Base-by-base conservation (phyloP, 208 protist species). In the Strigomonas galati region DNA sequence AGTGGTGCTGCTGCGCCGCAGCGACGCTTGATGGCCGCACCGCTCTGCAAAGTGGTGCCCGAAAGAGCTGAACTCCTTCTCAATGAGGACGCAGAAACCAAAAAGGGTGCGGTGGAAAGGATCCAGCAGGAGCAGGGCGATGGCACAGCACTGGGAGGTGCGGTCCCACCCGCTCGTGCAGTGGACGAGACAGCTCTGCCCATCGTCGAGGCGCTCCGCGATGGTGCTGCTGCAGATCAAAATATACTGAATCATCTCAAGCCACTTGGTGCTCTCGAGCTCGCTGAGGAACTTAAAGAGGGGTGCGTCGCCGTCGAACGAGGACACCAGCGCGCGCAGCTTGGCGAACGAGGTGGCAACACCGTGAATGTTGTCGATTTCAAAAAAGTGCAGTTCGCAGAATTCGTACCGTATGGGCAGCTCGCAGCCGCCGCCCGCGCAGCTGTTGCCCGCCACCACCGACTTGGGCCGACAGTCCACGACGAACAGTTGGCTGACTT, bases 161-260 rank as follows among this genome's bases (percentile, higher is more conserved):
- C 97, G 84, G 69, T 98, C 97, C 96, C 97, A 98, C 1, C 96
- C 96, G 75, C 98, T 96, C 0, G 83, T 91, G 72, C 97, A 98
- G 78, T 98, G 95, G 23, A 98, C 89, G 1, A 98, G 79, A 15
- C 88, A 89, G 1, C 82, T 86, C 21, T 76, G 68, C 1, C 85
- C 84, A 21, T 70, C 70, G 30, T 83, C 74, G 37, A 92, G 77
- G 12, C 60, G 57, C 31, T 81, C 72, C 24, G 78, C 81, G 54
- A 84, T 71, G 32, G 66, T 40, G 46, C 68, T 65, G 21, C 76
- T 62, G 65, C 82, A 89, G 23, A 79, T 58, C 24, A 93, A 68
- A 1, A 93, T 72, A 31, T 81, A 74, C 56, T 93, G 87, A 28
- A 84, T 77, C 58, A 87, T 74, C 28, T 71, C 53, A 7, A 91